Base-by-base conservation (phyloP, 805 yeast genomes). In the Spathaspora passalidarum region DNA sequence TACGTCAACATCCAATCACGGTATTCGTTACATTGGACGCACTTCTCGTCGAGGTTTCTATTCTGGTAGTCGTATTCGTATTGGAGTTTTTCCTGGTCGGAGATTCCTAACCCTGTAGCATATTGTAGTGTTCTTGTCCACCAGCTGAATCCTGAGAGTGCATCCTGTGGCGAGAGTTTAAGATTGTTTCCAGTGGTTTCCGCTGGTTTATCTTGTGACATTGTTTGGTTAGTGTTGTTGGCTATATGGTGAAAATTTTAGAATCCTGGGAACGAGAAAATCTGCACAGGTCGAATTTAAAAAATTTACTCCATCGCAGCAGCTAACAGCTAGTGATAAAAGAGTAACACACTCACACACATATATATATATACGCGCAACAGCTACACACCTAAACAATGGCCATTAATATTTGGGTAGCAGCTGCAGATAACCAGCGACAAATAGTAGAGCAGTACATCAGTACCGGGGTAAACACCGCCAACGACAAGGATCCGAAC, bases 341-440 rank as follows among this genome's bases (percentile, higher is more conserved):
- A n/a, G n/a, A n/a, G n/a, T n/a, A n/a, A n/a, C n/a, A n/a, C n/a
- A n/a, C n/a, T n/a, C n/a, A n/a, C n/a, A n/a, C n/a, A n/a, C n/a
- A 7, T 25, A 25, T 25, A 25, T 25, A 25, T 11, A 26, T 29
- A n/a, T 11, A 29, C n/a, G n/a, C n/a, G n/a, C n/a, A n/a, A 29
- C 17, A 29, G 34, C 13, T 29, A 29, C n/a, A n/a, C n/a, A n/a
- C n/a, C n/a, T 18, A 34, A 10, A 35, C 10, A 13, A 71, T 69
- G 75, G 69, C 61, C 21, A 50, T 79, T 53, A 92, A 94, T 65
- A 81, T 94, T 48, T 94, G 99, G 99, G 81, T 88, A 5, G 96
- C 97, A 3, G 92, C 97, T 5, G 87, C 97, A 16, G 99, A 94
- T 61, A 85, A 88, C 55, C 79, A 84, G 49, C 48, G 76, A 2